Evolutionary conservation across 1,284 basidiomycete species (phyloP), one percentile per base, ranked within the genome.

Genomic region (Cryptococcus amylolentus): DNA sequence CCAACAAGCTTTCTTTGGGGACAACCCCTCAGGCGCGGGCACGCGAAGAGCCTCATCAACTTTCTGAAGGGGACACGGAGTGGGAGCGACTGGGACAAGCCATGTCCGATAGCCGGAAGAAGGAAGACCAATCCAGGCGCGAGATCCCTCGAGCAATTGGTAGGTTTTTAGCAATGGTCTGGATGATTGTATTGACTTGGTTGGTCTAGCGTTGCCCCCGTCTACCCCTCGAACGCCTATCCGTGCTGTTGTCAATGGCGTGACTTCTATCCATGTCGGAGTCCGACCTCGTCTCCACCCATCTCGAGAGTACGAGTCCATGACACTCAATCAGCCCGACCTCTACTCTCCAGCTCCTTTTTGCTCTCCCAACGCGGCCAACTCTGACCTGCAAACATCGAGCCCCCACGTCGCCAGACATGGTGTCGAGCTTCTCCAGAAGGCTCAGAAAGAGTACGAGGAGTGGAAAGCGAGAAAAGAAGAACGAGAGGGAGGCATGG

Each of bases 251-350:
- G 51, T 62, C 0, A 56, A 53, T 14, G 70, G 70, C 14, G 68
- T 72, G 7, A 72, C 69, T 0, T 68, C 70, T 3, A 57, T 72
- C 16, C 69, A 72, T 44, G 53, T 72, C 16, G 70, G 70, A 27
- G 63, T 72, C 18, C 65, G 70, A 42, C 70, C 70, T 5, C 61
- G 70, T 9, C 55, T 72, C 1, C 70, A 70, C 45, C 70, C 69
- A 4, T 58, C 63, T 5, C 55, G 55, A 26, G 63, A 64, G 1
- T 54, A 56, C 46, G 59, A 61, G 6, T 68, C 66, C 12, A 51
- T 68, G 44, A 27, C 56, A 6, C 57, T 59, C 16, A 72, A 72
- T 53, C 69, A 70, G 55, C 70, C 70, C 12, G 66, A 70, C 47
- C 6, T 18, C 5, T 35, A 46, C n/a, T 37, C 69, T 1, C 57